Percentiles rank a stretch among this genome's conserved stretches.
These are phyloP conservation scores for Leccinum disarticulatum DNA, from an alignment of 768 basidiomycete genomes.

Conservation along the genomic window DNA sequence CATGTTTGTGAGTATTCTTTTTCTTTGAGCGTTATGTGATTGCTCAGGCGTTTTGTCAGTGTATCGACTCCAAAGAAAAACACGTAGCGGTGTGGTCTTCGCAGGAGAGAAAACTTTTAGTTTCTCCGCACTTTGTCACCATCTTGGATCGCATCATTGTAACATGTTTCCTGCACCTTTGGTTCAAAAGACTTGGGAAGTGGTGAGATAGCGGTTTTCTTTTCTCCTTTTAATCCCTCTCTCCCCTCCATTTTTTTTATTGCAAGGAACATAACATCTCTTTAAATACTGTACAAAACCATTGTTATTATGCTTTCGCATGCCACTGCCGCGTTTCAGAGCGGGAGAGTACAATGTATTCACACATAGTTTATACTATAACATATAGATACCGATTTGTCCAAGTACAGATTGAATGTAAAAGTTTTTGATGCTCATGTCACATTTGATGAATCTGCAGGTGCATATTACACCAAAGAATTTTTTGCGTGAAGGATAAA, in stretches of 20 bases:
- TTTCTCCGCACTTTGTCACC: conserved; percentile 38
- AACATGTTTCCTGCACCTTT: conserved; percentile 53
- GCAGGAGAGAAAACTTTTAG: conserved; percentile 38
- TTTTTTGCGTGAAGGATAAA: background rate
- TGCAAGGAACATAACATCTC: background rate
- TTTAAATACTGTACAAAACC: conserved; percentile 12
- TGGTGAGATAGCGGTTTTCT: conserved; percentile 36
- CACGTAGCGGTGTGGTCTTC: conserved; percentile 49
- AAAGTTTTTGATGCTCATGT: background rate
- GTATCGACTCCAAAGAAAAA: conserved; percentile 48
- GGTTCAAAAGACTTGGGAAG: conserved; percentile 43
- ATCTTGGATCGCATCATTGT: conserved; percentile 53
- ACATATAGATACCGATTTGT: conserved; percentile 10
- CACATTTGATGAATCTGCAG: background rate
- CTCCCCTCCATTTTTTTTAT: background rate
- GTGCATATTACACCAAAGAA: too few species aligned
- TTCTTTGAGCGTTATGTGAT: background rate
- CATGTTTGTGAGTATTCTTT: conserved; percentile 41
- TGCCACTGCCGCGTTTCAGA: background rate
- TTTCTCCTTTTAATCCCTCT: background rate
- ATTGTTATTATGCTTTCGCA: background rate
- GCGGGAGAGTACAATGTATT: conserved; percentile 13
- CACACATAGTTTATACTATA: conserved; percentile 21
- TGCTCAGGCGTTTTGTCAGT: conserved; percentile 34
- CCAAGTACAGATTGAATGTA: background rate